Evolutionary conservation across 805 yeast species (phyloP).

Genomic region (Barnettozyma sp.): DNA sequence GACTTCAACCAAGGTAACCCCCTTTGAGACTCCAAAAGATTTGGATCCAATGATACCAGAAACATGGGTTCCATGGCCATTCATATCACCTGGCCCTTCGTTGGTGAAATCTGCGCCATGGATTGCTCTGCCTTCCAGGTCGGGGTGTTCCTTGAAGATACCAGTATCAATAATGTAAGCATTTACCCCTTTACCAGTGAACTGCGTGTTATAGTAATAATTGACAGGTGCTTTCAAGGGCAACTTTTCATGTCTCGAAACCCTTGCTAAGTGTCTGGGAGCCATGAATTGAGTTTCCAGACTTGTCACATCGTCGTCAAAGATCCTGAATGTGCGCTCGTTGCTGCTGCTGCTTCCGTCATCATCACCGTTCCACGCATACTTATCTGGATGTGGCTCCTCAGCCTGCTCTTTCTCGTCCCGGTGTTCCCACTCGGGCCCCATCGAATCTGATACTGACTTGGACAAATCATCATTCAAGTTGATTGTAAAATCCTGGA

Average conservation of each 20-base stretch:
- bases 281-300: conserved; percentile 35
- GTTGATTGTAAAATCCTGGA: conserved; percentile 56
- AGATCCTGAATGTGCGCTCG: neutral
- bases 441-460: neutral
- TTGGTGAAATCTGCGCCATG: conserved; percentile 57
- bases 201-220: conserved; percentile 42
- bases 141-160: conserved; percentile 51
- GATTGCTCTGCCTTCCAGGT: conserved; percentile 53
- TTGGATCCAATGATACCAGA: conserved; percentile 82
- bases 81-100: conserved; percentile 52
- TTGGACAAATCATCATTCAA: conserved; percentile 39
- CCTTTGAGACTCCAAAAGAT: conserved; percentile 79
- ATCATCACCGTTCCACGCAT: too few species aligned
- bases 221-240: conserved; percentile 28
- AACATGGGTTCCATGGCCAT: conserved; percentile 93
- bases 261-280: conserved; percentile 62
- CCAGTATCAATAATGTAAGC: conserved; percentile 88
- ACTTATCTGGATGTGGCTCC: neutral
- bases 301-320: conserved; percentile 3
- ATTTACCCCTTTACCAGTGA: conserved; percentile 52
- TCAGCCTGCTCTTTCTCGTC: conserved; percentile 11
- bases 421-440: too few species aligned
- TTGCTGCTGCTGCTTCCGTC: too few species aligned
- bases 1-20: conserved; percentile 57
- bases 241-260: conserved; percentile 43